Conservation (phyloP, 2,329 filamentous ascomycete genomes). For the Exserohilum turcica region DNA sequence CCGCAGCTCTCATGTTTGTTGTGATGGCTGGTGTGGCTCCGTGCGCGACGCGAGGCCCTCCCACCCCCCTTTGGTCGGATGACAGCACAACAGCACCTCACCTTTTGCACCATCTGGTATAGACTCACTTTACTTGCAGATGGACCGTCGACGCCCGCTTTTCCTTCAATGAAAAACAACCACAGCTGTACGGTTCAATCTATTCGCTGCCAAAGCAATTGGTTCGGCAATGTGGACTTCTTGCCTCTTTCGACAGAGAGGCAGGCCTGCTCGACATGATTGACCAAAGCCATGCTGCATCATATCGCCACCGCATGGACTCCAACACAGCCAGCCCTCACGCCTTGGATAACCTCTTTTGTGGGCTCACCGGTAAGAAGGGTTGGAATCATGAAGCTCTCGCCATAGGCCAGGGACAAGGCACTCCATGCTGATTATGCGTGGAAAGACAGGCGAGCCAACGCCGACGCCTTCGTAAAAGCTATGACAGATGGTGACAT, state of each 20-base stretch:
- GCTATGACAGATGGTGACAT: conserved; percentile 48
- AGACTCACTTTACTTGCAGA: conserved; percentile 22
- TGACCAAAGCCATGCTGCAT: conserved; percentile 37
- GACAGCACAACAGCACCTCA: conserved; percentile 37
- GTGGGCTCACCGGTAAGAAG: conserved; percentile 45
- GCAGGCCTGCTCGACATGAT: conserved; percentile 34
- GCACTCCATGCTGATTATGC: conserved; percentile 38
- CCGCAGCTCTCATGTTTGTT: conserved; percentile 42
- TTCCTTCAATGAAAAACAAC: conserved; percentile 20
- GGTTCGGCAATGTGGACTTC: conserved; percentile 34
- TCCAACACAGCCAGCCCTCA: conserved; percentile 26
- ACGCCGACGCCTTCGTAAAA: conserved; percentile 39
- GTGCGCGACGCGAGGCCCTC: conserved; percentile 36
- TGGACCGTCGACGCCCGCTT: conserved; percentile 16
- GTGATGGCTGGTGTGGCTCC: conserved; percentile 40
- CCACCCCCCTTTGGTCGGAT: conserved; percentile 27
- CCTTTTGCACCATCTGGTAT: conserved; percentile 25
- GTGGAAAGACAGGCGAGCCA: conserved; percentile 34
- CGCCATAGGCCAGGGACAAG: conserved; percentile 34
- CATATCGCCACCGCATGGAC: conserved; percentile 41
- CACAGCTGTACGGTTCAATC: conserved; percentile 26
- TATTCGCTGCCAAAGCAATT: conserved; percentile 36
- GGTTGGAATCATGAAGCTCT: conserved; percentile 42
- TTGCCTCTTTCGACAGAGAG: conserved; percentile 36
- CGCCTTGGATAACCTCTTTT: conserved; percentile 28